A percentile compares a stretch with the other conserved stretches of the same genome.
phyloP scores from a whole-genome alignment of 2,329 filamentous ascomycete genomes.

The Aureobasidium lini region DNA sequence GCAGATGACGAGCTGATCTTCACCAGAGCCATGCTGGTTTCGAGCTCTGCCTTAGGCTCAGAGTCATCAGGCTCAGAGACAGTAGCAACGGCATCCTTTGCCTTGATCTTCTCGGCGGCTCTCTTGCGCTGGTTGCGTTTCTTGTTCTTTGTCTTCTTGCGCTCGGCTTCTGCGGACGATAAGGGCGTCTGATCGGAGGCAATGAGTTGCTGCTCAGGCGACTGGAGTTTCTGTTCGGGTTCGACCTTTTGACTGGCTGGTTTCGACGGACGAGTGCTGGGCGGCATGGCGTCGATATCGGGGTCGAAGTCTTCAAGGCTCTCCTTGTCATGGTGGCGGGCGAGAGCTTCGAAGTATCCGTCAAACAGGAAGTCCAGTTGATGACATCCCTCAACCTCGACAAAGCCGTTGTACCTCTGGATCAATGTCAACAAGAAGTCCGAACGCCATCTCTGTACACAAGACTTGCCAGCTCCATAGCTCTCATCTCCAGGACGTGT shows the following conservation, averaged over 20 bases:
- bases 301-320: neutral
- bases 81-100: neutral
- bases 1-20: neutral
- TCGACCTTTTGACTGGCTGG: neutral
- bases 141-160: constrained; percentile 5
- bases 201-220: no score
- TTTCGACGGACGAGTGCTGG: neutral
- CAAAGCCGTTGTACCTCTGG: neutral
- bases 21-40: neutral
- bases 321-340: neutral
- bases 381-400: neutral
- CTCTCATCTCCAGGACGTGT: neutral
- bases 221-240: neutral
- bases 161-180: neutral
- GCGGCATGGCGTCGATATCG: neutral
- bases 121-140: constrained; percentile 9
- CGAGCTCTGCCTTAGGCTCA: neutral
- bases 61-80: neutral
- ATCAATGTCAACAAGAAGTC: neutral
- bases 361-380: constrained; percentile 6
- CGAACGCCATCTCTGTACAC: no score
- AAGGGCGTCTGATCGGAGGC: neutral
- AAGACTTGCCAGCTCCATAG: neutral
- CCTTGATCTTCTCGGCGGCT: neutral
- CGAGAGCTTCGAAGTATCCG: neutral